A percentile compares a stretch with the other conserved stretches of the same genome.
Evolutionary conservation across 1,284 basidiomycete species (phyloP).

Genomic region (Rhizopogon parksii): DNA sequence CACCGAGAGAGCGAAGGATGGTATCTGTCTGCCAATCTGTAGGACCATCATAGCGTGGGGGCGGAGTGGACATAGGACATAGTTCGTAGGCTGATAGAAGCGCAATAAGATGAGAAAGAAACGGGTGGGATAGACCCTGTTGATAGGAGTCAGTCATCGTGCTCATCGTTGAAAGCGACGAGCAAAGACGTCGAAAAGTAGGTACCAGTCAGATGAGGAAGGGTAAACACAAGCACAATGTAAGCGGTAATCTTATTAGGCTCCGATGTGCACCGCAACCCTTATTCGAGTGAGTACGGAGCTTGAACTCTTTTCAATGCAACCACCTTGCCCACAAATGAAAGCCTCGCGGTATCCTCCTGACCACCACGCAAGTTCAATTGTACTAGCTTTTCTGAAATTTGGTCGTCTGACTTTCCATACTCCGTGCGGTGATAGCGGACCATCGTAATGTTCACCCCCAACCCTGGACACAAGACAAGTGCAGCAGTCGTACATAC

Average conservation of each 20-base stretch:
- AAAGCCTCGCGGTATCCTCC: constrained; percentile 3
- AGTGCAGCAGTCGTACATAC: too few relatives aligned
- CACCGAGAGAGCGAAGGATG: constrained; percentile 50
- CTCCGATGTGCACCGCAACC: constrained; percentile 1
- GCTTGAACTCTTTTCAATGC: not conserved
- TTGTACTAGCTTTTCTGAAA: too few relatives aligned
- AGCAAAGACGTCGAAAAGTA: constrained; percentile 1
- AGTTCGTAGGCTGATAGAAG: constrained; percentile 48
- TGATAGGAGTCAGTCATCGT: constrained; percentile 18
- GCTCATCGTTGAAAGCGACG: constrained; percentile 25
- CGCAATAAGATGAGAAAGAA: constrained; percentile 44
- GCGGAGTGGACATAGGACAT: constrained; percentile 41
- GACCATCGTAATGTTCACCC: too few relatives aligned
- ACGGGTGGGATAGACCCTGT: constrained; percentile 27
- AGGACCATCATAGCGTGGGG: constrained; percentile 59
- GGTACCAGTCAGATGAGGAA: not conserved
- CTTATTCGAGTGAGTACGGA: not conserved
- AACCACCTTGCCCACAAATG: not conserved
- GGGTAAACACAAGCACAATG: not conserved
- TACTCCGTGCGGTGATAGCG: too few relatives aligned
- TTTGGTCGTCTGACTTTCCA: too few relatives aligned
- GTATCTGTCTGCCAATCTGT: constrained; percentile 58
- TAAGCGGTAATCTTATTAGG: not conserved
- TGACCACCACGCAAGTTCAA: not conserved
- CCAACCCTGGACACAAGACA: too few relatives aligned